Percentiles rank a stretch among this genome's conserved stretches.
phyloP scores from a whole-genome alignment of 441 rosid genomes.

The Metrosideros polymorpha region DNA sequence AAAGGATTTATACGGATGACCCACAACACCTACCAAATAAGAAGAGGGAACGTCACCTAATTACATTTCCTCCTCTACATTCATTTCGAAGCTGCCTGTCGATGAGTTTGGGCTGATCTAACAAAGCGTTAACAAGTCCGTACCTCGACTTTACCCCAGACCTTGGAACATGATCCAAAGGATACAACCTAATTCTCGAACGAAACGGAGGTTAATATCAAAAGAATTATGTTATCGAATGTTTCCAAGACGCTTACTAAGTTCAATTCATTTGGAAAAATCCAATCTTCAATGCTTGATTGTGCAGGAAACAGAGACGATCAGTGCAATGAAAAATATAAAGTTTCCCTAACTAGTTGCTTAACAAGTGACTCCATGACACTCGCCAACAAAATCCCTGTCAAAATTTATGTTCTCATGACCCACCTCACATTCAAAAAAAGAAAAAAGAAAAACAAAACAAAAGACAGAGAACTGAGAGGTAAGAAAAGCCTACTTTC shows the following conservation, averaged over 20 bases:
- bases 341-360: background rate
- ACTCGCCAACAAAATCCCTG: background rate
- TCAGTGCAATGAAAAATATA: background rate
- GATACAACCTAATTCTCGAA: background rate
- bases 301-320: background rate
- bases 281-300: background rate
- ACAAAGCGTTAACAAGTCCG: background rate
- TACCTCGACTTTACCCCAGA: background rate
- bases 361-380: background rate
- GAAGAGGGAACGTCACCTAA: background rate
- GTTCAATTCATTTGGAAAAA: background rate
- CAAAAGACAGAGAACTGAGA: background rate
- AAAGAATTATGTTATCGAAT: background rate
- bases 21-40: background rate
- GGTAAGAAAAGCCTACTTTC: background rate
- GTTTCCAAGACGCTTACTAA: background rate
- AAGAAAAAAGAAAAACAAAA: background rate
- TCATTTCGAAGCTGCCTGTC: background rate
- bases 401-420: background rate
- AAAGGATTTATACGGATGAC: too few species aligned
- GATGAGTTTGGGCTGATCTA: background rate
- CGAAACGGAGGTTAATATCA: background rate
- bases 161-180: background rate
- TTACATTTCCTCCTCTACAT: background rate
- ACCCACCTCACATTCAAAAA: background rate